Evolutionary conservation across 2,329 filamentous ascomycete genomes (phyloP), one percentile per base, ranked within the genome.

Genomic region (Fusarium napiforme): DNA sequence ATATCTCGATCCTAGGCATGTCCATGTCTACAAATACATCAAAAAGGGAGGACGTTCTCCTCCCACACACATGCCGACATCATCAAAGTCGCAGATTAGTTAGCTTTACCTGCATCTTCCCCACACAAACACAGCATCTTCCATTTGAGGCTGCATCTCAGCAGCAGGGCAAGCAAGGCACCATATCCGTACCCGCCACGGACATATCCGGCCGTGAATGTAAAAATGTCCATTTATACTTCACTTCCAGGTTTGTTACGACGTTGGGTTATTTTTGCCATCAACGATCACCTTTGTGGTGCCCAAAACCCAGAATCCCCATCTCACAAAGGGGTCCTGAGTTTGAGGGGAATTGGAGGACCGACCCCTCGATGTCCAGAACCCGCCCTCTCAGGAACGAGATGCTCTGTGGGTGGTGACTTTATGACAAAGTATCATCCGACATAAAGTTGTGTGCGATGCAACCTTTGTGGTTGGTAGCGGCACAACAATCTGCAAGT

Each of bases 321-420:
- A 73, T 73, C 60, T 46, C 42, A 74, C 71, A 70, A 74, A 72
- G 58, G 72, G 72, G 57, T 65, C 71, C 71, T 73, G 61, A 73
- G 70, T 77, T 77, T 77, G 74, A 74, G 75, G 75, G 72, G 69
- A 73, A 76, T 77, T 77, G 49, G 73, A 77, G 75, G 75, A 74
- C 69, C 72, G 60, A 45, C 69, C 60, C 69, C 66, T 76, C 63
- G 67, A 69, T 63, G 64, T 67, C 68, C 61, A 62, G 65, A 75
- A 66, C 50, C 65, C 60, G 72, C 47, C 50, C 39, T 64, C 43
- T 53, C 46, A 62, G 64, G 71, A 69, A 63, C 58, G 40, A 30
- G 32, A 53, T 40, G 39, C 32, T 40, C 32, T 72, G 67, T 76
- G 67, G 57, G 28, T 64, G 53, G 65, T 30, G 61, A 77, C 66